Conservation (phyloP, 768 basidiomycete species). For the Vishniacozyma victoriae region DNA sequence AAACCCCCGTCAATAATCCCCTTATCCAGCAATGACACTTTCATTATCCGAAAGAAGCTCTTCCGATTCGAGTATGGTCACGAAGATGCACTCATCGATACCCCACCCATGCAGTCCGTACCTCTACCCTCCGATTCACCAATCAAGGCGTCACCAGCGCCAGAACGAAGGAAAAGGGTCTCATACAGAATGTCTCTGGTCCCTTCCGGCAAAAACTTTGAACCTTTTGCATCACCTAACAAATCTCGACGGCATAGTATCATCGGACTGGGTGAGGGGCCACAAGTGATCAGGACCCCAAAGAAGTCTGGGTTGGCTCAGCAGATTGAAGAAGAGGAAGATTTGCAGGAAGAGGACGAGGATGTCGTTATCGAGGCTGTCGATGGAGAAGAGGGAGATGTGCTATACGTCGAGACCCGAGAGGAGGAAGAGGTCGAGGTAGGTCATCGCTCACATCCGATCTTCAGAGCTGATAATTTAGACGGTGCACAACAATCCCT, state of each 20-base stretch:
- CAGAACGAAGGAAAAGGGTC: slow-evolving; percentile 9
- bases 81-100: neutral
- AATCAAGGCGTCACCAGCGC: slow-evolving; percentile 7
- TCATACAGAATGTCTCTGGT: slow-evolving; percentile 35
- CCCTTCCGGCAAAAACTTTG: slow-evolving; percentile 29
- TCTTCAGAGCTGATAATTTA: slow-evolving; percentile 1
- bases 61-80: slow-evolving; percentile 43
- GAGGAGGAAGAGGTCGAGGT: slow-evolving; percentile 1
- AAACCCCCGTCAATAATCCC: slow-evolving; percentile 15
- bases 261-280: slow-evolving; percentile 12
- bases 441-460: neutral
- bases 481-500: slow-evolving; percentile 16
- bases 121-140: neutral
- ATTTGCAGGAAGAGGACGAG: slow-evolving; percentile 11
- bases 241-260: slow-evolving; percentile 26
- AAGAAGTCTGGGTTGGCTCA: neutral
- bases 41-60: slow-evolving; percentile 39
- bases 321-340: slow-evolving; percentile 9
- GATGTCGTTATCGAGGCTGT: slow-evolving; percentile 20
- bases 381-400: slow-evolving; percentile 35
- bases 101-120: neutral
- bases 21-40: slow-evolving; percentile 29
- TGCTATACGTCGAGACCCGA: slow-evolving; percentile 34
- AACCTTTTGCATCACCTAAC: slow-evolving; percentile 28
- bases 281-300: neutral